A percentile compares a stretch with the other conserved stretches of the same genome.
Evolutionary conservation across 805 yeast species (phyloP).

Genomic region (Candida adriatica): DNA sequence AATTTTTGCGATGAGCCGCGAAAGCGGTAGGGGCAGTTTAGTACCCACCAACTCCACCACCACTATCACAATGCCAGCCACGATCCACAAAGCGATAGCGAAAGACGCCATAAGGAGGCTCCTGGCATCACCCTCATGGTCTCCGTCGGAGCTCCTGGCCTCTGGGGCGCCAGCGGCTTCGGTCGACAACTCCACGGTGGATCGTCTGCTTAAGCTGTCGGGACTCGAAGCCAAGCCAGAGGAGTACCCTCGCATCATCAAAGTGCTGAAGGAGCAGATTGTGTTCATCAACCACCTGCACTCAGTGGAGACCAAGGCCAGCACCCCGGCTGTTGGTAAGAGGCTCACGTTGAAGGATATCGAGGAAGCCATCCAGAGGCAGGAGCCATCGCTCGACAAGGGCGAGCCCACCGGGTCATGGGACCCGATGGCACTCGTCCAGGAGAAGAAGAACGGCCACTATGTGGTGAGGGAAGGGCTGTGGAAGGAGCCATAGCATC

Average conservation of each 20-base stretch:
- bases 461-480: slow-evolving; percentile 42
- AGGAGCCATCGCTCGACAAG: slow-evolving; percentile 22
- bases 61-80: too few relatives aligned
- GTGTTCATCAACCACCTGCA: slow-evolving; percentile 42
- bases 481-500: slow-evolving; percentile 26
- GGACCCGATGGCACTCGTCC: slow-evolving; percentile 33
- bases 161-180: slow-evolving; percentile 15
- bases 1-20: slow-evolving; percentile 3
- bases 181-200: slow-evolving; percentile 7
- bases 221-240: slow-evolving; percentile 35
- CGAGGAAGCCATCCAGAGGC: slow-evolving; percentile 18
- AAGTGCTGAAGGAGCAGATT: slow-evolving; percentile 39
- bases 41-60: neutral
- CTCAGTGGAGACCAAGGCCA: slow-evolving; percentile 16
- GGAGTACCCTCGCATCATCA: slow-evolving; percentile 26
- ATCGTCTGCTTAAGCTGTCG: slow-evolving; percentile 39
- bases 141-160: slow-evolving; percentile 20
- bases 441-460: slow-evolving; percentile 29
- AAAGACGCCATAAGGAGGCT: slow-evolving; percentile 8
- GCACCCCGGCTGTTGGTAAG: slow-evolving; percentile 15
- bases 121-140: slow-evolving; percentile 16
- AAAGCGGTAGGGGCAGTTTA: slow-evolving; percentile 1
- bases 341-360: slow-evolving; percentile 29
- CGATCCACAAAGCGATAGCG: too few relatives aligned
- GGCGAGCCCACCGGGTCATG: slow-evolving; percentile 39